Percentiles rank a stretch among this genome's conserved stretches.
Evolutionary conservation across 2,329 filamentous ascomycete species (phyloP).

Genomic region (Talaromyces sp.): DNA sequence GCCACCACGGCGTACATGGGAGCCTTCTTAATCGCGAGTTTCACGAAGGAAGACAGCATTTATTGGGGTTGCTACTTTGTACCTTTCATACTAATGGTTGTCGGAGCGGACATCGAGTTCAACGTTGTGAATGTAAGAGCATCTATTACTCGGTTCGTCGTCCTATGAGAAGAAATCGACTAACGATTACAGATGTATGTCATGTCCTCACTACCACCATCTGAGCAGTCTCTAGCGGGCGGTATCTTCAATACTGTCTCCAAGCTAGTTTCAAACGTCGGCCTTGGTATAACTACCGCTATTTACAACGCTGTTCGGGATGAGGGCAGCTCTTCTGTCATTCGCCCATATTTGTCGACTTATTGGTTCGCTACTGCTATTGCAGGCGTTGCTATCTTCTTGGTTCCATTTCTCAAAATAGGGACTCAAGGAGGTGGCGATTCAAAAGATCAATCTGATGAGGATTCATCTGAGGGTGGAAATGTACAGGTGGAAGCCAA

Average conservation of each 20-base stretch:
- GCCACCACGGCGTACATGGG: conserved; percentile 45
- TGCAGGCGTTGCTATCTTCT: conserved; percentile 26
- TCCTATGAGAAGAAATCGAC: neutral
- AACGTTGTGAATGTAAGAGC: conserved; percentile 62
- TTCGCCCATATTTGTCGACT: conserved; percentile 28
- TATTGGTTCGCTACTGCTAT: conserved; percentile 31
- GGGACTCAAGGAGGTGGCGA: conserved; percentile 26
- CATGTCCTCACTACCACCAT: conserved; percentile 59
- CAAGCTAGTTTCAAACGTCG: conserved; percentile 57
- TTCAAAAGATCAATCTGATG: conserved; percentile 4
- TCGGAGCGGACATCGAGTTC: conserved; percentile 67
- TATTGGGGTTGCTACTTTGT: conserved; percentile 68
- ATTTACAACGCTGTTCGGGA: conserved; percentile 28
- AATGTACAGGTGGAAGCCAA: conserved; percentile 1
- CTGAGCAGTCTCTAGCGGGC: conserved; percentile 64
- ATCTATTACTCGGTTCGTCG: neutral
- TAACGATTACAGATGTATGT: conserved; percentile 58
- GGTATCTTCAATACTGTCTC: conserved; percentile 67
- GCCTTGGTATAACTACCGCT: conserved; percentile 61
- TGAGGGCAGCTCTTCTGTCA: conserved; percentile 21
- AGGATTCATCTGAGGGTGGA: neutral
- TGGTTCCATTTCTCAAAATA: conserved; percentile 31
- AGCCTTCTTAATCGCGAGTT: conserved; percentile 53
- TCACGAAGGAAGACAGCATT: conserved; percentile 50
- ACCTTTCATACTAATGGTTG: conserved; percentile 57